Evolutionary conservation across 2,329 filamentous ascomycete genomes (phyloP).

Genomic region (Talaromyces amestolkiae): DNA sequence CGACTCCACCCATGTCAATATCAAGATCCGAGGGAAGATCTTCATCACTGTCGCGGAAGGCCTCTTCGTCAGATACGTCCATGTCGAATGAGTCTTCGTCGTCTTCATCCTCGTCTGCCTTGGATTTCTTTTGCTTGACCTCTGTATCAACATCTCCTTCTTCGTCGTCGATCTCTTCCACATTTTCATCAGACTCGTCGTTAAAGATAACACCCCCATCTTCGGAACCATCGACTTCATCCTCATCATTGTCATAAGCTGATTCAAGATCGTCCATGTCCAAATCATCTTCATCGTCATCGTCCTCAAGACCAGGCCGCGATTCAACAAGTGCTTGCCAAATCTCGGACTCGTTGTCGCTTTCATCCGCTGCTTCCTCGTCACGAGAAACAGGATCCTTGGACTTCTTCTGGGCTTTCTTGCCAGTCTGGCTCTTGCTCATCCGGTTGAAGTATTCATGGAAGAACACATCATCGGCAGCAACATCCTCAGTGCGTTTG

Average conservation of each 20-base stretch:
- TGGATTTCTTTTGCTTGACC: conserved; percentile 19
- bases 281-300: conserved; percentile 57
- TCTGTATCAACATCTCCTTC: conserved; percentile 28
- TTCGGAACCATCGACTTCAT: conserved; percentile 39
- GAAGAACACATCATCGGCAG: conserved; percentile 94
- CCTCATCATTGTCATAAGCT: conserved; percentile 50
- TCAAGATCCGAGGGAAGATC: conserved; percentile 53
- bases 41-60: conserved; percentile 54
- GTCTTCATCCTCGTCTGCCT: conserved; percentile 11
- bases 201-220: conserved; percentile 48
- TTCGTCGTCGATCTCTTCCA: conserved; percentile 36
- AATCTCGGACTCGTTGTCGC: conserved; percentile 73
- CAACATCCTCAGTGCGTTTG: conserved; percentile 81
- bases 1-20: conserved; percentile 46
- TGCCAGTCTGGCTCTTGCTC: conserved; percentile 61
- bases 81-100: conserved; percentile 56
- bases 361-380: conserved; percentile 49
- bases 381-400: conserved; percentile 43
- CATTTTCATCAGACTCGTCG: conserved; percentile 48
- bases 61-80: conserved; percentile 47
- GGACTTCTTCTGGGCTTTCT: conserved; percentile 54
- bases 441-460: conserved; percentile 88
- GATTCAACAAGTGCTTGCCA: conserved; percentile 88
- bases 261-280: conserved; percentile 56
- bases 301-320: conserved; percentile 70